These are phyloP conservation scores for Penicillium digitatum DNA, from an alignment of 2,329 filamentous ascomycete species.

Conservation along the genomic window DNA sequence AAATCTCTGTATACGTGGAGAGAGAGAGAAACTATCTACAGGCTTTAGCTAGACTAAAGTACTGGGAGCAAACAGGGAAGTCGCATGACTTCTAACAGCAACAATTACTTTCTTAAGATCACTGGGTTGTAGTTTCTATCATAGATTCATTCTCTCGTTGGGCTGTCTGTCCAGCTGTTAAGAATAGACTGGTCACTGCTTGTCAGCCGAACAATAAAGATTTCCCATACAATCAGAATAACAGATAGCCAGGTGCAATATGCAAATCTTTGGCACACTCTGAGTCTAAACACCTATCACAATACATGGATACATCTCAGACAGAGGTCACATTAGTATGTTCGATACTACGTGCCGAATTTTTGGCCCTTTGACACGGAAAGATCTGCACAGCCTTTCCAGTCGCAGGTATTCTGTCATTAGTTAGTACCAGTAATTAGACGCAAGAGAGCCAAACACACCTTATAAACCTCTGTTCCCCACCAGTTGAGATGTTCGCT, in stretches of 20 bases:
- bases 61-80: too few species aligned
- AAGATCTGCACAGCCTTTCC: slow-evolving; percentile 20
- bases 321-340: not conserved
- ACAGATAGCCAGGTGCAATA: not conserved
- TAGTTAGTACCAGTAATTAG: not conserved
- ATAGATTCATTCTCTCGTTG: not conserved
- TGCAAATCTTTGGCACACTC: not conserved
- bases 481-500: slow-evolving; percentile 25
- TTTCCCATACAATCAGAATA: not conserved
- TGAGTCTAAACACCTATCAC: not conserved
- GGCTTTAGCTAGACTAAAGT: too few species aligned
- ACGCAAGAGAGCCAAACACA: not conserved
- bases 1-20: too few species aligned
- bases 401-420: slow-evolving; percentile 25
- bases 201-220: not conserved
- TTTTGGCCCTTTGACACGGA: slow-evolving; percentile 13
- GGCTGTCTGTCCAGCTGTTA: not conserved
- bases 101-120: not conserved
- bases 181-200: not conserved
- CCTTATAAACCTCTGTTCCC: slow-evolving; percentile 27
- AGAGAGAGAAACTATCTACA: too few species aligned
- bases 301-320: not conserved
- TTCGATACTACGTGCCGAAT: slow-evolving; percentile 8
- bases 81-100: too few species aligned
- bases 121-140: too few species aligned